A percentile compares a stretch with the other conserved stretches of the same genome.
Evolutionary conservation across 495 filamentous ascomycete genomes (phyloP).

Genomic region (Hypoxylon crocopeplum): DNA sequence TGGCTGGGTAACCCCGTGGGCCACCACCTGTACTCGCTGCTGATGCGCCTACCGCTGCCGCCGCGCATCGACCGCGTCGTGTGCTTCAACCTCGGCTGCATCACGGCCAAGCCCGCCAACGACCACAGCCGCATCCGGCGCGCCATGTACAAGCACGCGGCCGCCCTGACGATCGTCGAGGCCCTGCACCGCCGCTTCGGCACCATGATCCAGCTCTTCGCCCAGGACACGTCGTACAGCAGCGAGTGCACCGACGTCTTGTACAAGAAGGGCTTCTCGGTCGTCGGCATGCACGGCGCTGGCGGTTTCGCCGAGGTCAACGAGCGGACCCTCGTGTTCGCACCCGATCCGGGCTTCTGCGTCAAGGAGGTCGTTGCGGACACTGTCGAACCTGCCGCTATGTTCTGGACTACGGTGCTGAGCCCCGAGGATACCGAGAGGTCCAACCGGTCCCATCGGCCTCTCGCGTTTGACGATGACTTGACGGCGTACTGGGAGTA

Average conservation of each 20-base stretch:
- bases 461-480: background rate
- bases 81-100: conserved; percentile 29
- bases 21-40: conserved; percentile 14
- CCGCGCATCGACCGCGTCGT: conserved; percentile 26
- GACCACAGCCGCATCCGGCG: background rate
- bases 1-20: conserved; percentile 11
- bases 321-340: conserved; percentile 24
- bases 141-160: conserved; percentile 16
- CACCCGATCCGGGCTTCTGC: conserved; percentile 16
- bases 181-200: conserved; percentile 15
- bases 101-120: background rate
- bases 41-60: conserved; percentile 24
- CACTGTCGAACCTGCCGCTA: conserved; percentile 19
- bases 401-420: conserved; percentile 25
- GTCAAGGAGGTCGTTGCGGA: conserved; percentile 32
- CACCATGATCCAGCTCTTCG: conserved; percentile 4
- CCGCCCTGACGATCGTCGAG: conserved; percentile 6
- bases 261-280: conserved; percentile 10
- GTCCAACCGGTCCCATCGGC: background rate
- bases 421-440: conserved; percentile 10
- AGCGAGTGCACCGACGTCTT: conserved; percentile 10
- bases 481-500: conserved; percentile 11
- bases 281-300: conserved; percentile 25
- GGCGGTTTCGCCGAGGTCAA: conserved; percentile 21
- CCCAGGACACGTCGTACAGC: conserved; percentile 22